A percentile compares a stretch with the other conserved stretches of the same genome.
These are phyloP conservation scores for Coemansia sp. DNA, from an alignment of 192 early-diverging fungal genomes.

Conservation along the genomic window DNA sequence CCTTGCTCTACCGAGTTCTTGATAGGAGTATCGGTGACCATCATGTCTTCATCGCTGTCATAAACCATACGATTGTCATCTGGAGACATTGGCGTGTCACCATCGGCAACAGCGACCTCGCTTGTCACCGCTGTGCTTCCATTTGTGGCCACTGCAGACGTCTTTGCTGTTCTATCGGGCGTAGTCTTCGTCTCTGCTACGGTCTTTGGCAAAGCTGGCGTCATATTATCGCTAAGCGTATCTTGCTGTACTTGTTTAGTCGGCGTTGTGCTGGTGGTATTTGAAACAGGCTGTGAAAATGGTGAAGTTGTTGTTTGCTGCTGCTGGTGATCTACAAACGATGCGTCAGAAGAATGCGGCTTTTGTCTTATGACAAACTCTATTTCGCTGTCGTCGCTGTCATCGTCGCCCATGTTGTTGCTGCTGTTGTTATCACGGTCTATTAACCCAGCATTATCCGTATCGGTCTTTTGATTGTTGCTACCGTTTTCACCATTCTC, in stretches of 20 bases:
- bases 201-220: background rate
- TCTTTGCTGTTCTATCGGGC: no score
- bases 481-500: no score
- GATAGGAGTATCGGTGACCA: constrained; percentile 4
- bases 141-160: background rate
- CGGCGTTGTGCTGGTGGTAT: background rate
- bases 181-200: background rate
- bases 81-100: background rate
- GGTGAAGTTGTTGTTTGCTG: background rate
- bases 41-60: constrained; percentile 3
- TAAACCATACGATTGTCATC: background rate
- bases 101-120: background rate
- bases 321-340: background rate
- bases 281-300: background rate
- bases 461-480: background rate
- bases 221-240: background rate
- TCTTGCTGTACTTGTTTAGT: background rate
- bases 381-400: constrained; percentile 6
- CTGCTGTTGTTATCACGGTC: constrained; percentile 9
- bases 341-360: background rate
- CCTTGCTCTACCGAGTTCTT: background rate
- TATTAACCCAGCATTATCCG: background rate
- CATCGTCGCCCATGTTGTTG: constrained; percentile 1
- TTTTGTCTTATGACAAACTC: background rate
- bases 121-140: background rate